These are phyloP conservation scores for Agaricus subrufescens DNA, from an alignment of 768 basidiomycete species.

Conservation along the genomic window DNA sequence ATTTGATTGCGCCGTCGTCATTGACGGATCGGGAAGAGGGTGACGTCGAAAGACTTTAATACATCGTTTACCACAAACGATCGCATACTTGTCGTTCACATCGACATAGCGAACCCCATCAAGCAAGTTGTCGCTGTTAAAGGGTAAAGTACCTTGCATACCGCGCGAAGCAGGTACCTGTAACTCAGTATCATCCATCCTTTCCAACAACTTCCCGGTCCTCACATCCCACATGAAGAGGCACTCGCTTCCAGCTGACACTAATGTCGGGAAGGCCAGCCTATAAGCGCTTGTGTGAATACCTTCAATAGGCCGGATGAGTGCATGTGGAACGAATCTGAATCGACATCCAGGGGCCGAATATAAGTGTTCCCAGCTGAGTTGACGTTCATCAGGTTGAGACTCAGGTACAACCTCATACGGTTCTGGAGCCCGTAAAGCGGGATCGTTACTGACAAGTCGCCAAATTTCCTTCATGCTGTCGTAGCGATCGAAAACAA, in stretches of 20 bases:
- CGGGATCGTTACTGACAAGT: slow-evolving; percentile 26
- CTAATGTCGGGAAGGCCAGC: slow-evolving; percentile 58
- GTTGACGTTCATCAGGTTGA: slow-evolving; percentile 11
- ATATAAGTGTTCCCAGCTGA: neutral
- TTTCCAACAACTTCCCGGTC: slow-evolving; percentile 43
- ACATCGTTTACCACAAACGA: neutral
- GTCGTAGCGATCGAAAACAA: slow-evolving; percentile 61
- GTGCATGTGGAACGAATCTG: slow-evolving; percentile 12
- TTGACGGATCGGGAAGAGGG: neutral
- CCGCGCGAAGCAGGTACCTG: neutral
- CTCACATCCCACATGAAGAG: slow-evolving; percentile 65
- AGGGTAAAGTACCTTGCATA: neutral
- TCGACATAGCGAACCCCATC: slow-evolving; percentile 2
- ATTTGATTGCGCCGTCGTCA: neutral
- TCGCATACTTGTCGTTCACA: slow-evolving; percentile 2
- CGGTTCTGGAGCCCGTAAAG: neutral
- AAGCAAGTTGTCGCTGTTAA: neutral
- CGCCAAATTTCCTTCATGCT: slow-evolving; percentile 72
- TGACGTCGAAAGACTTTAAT: slow-evolving; percentile 1
- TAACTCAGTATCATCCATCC: slow-evolving; percentile 35
- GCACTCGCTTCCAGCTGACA: slow-evolving; percentile 32
- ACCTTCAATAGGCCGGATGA: slow-evolving; percentile 8
- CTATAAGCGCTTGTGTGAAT: slow-evolving; percentile 11
- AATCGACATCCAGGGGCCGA: neutral
- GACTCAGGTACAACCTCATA: slow-evolving; percentile 9